Evolutionary conservation across 2,329 filamentous ascomycete genomes (phyloP).

Genomic region (Xylariaceae sp.): DNA sequence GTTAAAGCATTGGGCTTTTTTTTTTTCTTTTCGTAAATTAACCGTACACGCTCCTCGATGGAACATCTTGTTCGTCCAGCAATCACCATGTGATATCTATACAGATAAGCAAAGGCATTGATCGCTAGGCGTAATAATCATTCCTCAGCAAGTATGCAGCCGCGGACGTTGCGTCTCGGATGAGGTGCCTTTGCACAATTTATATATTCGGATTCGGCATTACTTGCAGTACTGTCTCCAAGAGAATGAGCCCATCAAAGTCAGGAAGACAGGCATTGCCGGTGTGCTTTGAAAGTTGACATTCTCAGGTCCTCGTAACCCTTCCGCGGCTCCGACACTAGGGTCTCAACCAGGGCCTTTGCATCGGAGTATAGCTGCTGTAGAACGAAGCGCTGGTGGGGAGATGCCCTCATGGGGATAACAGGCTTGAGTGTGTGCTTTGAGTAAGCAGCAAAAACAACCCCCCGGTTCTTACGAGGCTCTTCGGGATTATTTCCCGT

Average conservation of each 20-base stretch:
- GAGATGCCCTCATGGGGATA: conserved; percentile 15
- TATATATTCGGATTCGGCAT: not conserved
- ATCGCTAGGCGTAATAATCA: not conserved
- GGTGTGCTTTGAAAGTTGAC: not conserved
- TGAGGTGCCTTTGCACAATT: not conserved
- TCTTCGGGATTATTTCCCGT: not conserved
- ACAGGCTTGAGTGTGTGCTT: conserved; percentile 11
- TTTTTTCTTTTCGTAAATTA: not conserved
- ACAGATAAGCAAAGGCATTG: not conserved
- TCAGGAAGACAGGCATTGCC: not conserved
- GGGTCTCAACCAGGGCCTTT: conserved; percentile 12
- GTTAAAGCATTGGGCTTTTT: not conserved
- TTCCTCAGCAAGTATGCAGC: not conserved
- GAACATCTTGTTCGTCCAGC: too few species aligned
- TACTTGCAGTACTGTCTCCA: not conserved
- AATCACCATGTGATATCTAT: not conserved
- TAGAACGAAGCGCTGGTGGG: conserved; percentile 13
- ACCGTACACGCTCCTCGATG: not conserved
- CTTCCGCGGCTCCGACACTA: not conserved
- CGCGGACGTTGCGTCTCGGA: not conserved
- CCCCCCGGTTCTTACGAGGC: conserved; percentile 16
- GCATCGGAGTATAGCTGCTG: conserved; percentile 16
- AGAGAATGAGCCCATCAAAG: not conserved
- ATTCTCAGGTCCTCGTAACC: not conserved
- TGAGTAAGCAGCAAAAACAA: conserved; percentile 21